A percentile compares a stretch with the other conserved stretches of the same genome.
Evolutionary conservation across 75 land plant genomes (phyloP).

Genomic region (Adiantum capillusveneris): DNA sequence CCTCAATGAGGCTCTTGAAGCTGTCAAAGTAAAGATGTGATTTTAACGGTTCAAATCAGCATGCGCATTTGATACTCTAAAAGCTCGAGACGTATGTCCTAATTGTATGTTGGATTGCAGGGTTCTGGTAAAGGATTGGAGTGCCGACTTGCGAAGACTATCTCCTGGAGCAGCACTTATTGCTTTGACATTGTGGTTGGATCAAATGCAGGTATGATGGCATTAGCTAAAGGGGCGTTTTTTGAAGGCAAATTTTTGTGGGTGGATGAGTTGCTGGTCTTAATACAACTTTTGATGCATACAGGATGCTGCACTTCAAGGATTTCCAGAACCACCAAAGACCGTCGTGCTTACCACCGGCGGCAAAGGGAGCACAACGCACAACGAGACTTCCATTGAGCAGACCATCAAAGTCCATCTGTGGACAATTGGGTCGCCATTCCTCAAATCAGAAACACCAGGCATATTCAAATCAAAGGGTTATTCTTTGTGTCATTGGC

Average conservation of each 20-base stretch:
- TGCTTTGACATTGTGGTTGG: constrained; percentile 90
- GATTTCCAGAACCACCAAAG: constrained; percentile 79
- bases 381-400: constrained; percentile 62
- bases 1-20: too few relatives aligned
- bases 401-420: constrained; percentile 82
- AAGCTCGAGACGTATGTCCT: too few relatives aligned
- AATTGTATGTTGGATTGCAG: constrained; percentile 22
- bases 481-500: constrained; percentile 84
- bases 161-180: constrained; percentile 96
- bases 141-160: constrained; percentile 86
- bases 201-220: constrained; percentile 88
- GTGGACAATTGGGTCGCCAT: constrained; percentile 98
- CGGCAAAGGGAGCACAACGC: constrained; percentile 33
- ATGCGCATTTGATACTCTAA: too few relatives aligned
- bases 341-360: constrained; percentile 75
- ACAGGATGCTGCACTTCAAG: constrained; percentile 93
- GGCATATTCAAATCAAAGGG: constrained; percentile 78
- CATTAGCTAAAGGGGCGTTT: too few relatives aligned
- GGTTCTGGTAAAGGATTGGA: constrained; percentile 88
- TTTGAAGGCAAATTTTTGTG: too few relatives aligned
- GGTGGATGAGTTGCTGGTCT: too few relatives aligned
- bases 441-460: constrained; percentile 60
- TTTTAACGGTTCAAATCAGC: too few relatives aligned
- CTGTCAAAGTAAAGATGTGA: too few relatives aligned
- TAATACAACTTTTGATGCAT: too few relatives aligned